Conservation (phyloP, 2,329 filamentous ascomycete species). For the Tolypocladium sp. region DNA sequence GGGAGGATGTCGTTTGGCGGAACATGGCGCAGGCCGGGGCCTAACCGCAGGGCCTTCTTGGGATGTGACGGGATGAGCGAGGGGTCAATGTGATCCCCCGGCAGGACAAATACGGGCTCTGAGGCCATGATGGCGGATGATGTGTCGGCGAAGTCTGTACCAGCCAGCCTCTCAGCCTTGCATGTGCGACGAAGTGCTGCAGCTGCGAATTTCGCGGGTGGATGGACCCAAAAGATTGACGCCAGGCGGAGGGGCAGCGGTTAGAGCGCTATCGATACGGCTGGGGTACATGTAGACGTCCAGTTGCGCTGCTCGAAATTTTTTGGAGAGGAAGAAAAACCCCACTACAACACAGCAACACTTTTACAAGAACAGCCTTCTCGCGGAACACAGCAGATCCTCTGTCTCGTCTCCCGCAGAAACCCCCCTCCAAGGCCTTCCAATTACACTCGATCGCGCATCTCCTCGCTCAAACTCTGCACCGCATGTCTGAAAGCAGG, state of each 20-base stretch:
- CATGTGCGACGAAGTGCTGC: not conserved
- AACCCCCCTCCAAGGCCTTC: not conserved
- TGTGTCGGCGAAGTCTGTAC: not conserved
- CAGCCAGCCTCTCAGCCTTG: constrained; percentile 1
- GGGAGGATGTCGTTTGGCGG: constrained; percentile 66
- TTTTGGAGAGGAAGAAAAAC: constrained; percentile 9
- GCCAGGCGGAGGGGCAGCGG: not conserved
- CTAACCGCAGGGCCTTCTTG: constrained; percentile 67
- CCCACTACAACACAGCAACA: constrained; percentile 2
- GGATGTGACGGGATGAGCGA: constrained; percentile 57
- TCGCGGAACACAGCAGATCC: not conserved
- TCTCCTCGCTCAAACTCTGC: constrained; percentile 1
- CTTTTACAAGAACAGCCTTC: not conserved
- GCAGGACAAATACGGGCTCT: constrained; percentile 61
- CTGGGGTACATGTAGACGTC: not conserved
- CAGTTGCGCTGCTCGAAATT: constrained; percentile 8
- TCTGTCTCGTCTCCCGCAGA: constrained; percentile 1
- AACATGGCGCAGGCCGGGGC: constrained; percentile 74
- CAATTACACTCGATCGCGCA: not conserved
- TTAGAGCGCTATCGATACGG: not conserved
- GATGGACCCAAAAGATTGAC: not conserved
- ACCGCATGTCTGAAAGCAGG: constrained; percentile 37
- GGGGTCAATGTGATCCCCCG: constrained; percentile 66
- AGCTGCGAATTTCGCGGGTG: not conserved
- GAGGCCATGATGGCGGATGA: constrained; percentile 38